phyloP scores from a whole-genome alignment of 1,284 basidiomycete genomes.

The Sporisorium iseilematis-ciliati region DNA sequence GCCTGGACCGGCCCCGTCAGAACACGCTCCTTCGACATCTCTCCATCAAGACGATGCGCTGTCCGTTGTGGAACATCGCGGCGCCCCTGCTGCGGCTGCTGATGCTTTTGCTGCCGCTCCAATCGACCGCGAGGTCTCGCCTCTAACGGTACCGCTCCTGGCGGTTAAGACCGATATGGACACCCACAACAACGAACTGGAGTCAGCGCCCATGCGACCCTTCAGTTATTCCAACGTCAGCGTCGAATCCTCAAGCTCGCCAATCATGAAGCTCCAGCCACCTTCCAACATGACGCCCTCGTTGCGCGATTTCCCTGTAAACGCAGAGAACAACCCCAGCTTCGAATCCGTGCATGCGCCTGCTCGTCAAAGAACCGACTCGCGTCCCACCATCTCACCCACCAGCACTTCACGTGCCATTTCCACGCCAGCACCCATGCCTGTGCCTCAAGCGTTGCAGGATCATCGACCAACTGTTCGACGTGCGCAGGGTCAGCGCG shows the following conservation, averaged over 20 bases:
- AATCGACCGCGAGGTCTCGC: constrained; percentile 7
- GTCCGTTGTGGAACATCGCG: constrained; percentile 19
- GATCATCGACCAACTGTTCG: constrained; percentile 37
- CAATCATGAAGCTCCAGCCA: constrained; percentile 45
- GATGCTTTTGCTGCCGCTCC: too few relatives aligned
- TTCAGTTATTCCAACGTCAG: constrained; percentile 22
- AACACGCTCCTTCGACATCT: not conserved
- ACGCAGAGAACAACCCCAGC: constrained; percentile 26
- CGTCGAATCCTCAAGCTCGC: constrained; percentile 29
- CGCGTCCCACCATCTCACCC: constrained; percentile 43
- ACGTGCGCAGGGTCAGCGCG: constrained; percentile 38
- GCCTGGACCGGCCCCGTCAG: not conserved
- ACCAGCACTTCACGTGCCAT: constrained; percentile 31
- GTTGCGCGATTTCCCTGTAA: constrained; percentile 40
- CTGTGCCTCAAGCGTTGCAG: constrained; percentile 31
- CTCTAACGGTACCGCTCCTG: not conserved
- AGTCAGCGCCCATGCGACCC: constrained; percentile 10
- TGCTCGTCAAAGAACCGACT: constrained; percentile 40
- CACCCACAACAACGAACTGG: not conserved
- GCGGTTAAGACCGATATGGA: not conserved
- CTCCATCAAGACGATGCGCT: constrained; percentile 8
- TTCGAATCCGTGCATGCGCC: constrained; percentile 30
- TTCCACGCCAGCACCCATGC: constrained; percentile 38
- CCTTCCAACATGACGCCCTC: constrained; percentile 28
- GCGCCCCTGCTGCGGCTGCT: not conserved